Evolutionary conservation across 2,329 filamentous ascomycete genomes (phyloP), one percentile per base, ranked within the genome.

Genomic region (Fusarium sublunatum): DNA sequence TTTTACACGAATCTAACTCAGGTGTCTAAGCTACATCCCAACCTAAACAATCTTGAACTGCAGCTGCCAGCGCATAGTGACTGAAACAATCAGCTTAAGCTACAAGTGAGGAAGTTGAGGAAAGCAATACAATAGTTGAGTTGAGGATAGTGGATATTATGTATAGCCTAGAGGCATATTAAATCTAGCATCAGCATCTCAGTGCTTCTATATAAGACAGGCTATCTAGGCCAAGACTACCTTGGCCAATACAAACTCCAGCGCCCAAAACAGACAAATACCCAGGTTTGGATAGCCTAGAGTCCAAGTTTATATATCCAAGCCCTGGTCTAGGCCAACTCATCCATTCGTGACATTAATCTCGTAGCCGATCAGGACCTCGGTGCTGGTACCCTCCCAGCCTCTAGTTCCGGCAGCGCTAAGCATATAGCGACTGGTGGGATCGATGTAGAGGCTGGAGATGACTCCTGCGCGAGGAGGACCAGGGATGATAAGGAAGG

Each of bases 401-500:
- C 95, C 95, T 61, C 95, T 82, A 61, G 95, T 98, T 0, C 95
- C 95, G 5, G 92, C 93, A 0, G 92, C 91, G 2, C 91, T 94
- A 31, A 99, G 85, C 90, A 99, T 94, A 73, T 93, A 98, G 15
- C 88, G 85, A 73, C 92, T 94, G 0, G 92, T 91, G 5, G 91
- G 91, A 74, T 99, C 95, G 42, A 97, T 83, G 71, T 94, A 95
- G 9, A 98, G 79, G 58, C 90, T 88, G 0, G 90, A 92, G 38
- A 97, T 94, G 38, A 96, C 92, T 40, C 94, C 94, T 0, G 93
- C 93, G 13, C 92, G 75, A 0, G 87, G 87, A 0, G 87, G 95
- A 0, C 95, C 95, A 0, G 95, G 95, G 24, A 99, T 89, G 66
- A 99, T 97, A n/a, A 97, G 84, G 76, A 98, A 99, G 0, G 95